Conservation (phyloP, 176 grass and related monocot genomes). For the Bonia amplexicaulis region DNA sequence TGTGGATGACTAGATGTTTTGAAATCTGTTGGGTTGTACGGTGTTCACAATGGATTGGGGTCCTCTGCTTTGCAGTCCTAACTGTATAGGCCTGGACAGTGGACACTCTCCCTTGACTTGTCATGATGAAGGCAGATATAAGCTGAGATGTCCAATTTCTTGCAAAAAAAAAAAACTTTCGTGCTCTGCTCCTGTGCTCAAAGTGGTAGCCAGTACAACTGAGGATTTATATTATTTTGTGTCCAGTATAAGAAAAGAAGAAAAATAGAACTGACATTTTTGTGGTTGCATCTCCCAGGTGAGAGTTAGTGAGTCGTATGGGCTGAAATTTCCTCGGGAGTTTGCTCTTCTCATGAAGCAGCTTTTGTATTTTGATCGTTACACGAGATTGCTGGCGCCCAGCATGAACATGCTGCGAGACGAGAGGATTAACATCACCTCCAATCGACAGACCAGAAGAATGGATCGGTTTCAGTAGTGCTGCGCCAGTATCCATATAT, state of each 20-base stretch:
- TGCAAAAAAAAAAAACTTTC: neutral
- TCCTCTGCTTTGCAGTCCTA: neutral
- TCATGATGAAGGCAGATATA: neutral
- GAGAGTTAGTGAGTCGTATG: slow-evolving; percentile 90
- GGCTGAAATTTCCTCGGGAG: slow-evolving; percentile 85
- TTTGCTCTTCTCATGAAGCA: slow-evolving; percentile 97
- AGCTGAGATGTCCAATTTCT: neutral
- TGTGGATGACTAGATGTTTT: neutral
- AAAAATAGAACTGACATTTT: slow-evolving; percentile 10
- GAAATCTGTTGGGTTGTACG: neutral
- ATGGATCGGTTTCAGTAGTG: slow-evolving; percentile 17
- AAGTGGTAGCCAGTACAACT: neutral
- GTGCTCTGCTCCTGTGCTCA: neutral
- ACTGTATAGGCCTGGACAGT: neutral
- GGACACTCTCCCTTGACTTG: neutral
- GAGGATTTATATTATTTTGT: neutral
- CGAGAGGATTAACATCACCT: slow-evolving; percentile 65
- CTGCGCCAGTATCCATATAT: neutral
- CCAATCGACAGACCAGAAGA: slow-evolving; percentile 54
- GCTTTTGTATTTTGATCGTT: slow-evolving; percentile 91
- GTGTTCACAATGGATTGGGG: neutral
- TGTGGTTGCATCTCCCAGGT: slow-evolving; percentile 54
- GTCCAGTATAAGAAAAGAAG: no score
- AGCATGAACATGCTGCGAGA: slow-evolving; percentile 97
- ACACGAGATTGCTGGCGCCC: slow-evolving; percentile 80